Percentiles rank a stretch among this genome's conserved stretches.
Conservation (phyloP, 2,329 filamentous ascomycete species). For the Ophiostoma quercus region DNA sequence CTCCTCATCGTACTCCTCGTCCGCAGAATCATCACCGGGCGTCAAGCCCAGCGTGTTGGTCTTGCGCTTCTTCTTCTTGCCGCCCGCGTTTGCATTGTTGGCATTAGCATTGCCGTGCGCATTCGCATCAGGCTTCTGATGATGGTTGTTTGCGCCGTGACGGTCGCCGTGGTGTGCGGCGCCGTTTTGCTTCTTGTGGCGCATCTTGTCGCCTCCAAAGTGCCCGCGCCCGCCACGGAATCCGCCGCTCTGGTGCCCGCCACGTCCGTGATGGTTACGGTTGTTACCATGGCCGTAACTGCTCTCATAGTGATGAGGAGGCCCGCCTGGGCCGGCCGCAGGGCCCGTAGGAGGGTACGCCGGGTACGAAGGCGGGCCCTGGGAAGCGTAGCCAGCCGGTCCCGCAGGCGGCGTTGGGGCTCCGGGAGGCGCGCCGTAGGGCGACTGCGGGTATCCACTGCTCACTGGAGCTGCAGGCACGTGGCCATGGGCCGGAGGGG, state of each 20-base stretch:
- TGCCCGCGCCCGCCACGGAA: conserved; percentile 33
- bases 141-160: conserved; percentile 27
- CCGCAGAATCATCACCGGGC: conserved; percentile 60
- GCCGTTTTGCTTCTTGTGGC: conserved; percentile 31
- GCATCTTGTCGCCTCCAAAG: conserved; percentile 38
- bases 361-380: conserved; percentile 34
- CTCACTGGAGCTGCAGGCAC: conserved; percentile 41
- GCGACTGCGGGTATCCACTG: conserved; percentile 37
- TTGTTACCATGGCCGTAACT: conserved; percentile 32
- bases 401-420: conserved; percentile 24
- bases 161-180: conserved; percentile 9
- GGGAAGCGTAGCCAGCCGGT: conserved; percentile 31
- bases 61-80: conserved; percentile 67
- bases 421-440: conserved; percentile 33
- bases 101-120: neutral
- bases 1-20: conserved; percentile 68
- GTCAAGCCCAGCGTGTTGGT: conserved; percentile 68
- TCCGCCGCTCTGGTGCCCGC: conserved; percentile 36
- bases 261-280: conserved; percentile 34
- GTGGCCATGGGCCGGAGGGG: conserved; percentile 36
- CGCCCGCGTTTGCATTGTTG: conserved; percentile 36
- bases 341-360: conserved; percentile 38
- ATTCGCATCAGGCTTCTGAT: conserved; percentile 48
- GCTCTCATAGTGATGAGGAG: conserved; percentile 31
- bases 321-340: conserved; percentile 31